These are phyloP conservation scores for Kwoniella newhampshirensis DNA, from an alignment of 768 basidiomycete species.

Conservation along the genomic window DNA sequence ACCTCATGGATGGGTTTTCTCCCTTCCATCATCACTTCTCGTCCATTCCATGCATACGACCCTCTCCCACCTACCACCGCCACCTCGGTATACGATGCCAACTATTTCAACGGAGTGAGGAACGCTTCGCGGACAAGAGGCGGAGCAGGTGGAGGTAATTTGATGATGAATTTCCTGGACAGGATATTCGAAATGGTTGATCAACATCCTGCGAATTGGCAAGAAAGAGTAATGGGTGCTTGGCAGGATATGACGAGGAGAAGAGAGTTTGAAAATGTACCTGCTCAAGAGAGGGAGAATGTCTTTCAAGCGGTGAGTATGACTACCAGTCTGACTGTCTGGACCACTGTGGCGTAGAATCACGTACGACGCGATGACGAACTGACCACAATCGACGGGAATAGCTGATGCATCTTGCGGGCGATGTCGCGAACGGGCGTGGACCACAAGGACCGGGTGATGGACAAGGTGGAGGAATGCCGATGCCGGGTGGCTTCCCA, in stretches of 20 bases:
- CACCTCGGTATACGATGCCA: conserved; percentile 64
- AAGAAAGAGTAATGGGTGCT: conserved; percentile 18
- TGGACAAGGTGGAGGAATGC: conserved; percentile 15
- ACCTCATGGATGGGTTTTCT: conserved; percentile 69
- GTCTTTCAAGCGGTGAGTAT: conserved; percentile 37
- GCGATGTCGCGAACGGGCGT: conserved; percentile 13
- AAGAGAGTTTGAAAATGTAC: conserved; percentile 18
- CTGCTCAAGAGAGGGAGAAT: conserved; percentile 33
- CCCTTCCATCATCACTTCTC: conserved; percentile 60
- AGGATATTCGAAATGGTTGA: conserved; percentile 30
- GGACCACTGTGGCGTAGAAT: neutral
- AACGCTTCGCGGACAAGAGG: neutral
- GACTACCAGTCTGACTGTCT: neutral
- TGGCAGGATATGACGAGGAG: conserved; percentile 23
- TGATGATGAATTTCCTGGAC: conserved; percentile 28
- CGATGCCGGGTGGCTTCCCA: conserved; percentile 42
- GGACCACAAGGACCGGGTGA: conserved; percentile 4
- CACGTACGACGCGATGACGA: neutral
- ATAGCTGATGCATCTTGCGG: conserved; percentile 19
- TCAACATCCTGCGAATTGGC: conserved; percentile 25
- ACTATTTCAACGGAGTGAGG: conserved; percentile 62
- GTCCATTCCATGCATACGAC: conserved; percentile 72
- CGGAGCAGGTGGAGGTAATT: conserved; percentile 18
- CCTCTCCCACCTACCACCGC: conserved; percentile 73
- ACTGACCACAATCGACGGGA: neutral